Percentiles rank a stretch among this genome's conserved stretches.
Conservation (phyloP, 306 rosid species). For the Cicer pinnatifidum region DNA sequence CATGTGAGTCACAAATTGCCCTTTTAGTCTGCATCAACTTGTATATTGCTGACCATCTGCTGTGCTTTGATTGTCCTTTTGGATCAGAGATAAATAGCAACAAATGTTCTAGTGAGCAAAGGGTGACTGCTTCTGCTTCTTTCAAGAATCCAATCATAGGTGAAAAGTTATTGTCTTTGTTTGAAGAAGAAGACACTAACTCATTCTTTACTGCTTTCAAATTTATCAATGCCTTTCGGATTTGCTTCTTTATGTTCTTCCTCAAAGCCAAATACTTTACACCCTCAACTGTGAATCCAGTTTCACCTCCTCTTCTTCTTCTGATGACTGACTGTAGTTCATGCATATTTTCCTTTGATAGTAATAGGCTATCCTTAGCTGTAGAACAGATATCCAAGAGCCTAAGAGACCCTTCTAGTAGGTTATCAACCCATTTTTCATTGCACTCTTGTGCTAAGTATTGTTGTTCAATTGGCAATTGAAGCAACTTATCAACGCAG, state of each 20-base stretch:
- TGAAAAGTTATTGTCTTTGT: neutral
- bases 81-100: slow-evolving; percentile 35
- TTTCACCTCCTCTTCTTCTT: slow-evolving; percentile 29
- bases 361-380: slow-evolving; percentile 20
- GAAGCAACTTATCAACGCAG: slow-evolving; percentile 43
- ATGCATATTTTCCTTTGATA: slow-evolving; percentile 44
- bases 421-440: slow-evolving; percentile 25
- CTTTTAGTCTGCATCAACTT: slow-evolving; percentile 44
- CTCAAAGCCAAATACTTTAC: slow-evolving; percentile 41
- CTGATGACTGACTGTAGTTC: slow-evolving; percentile 46
- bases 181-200: slow-evolving; percentile 19
- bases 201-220: slow-evolving; percentile 41
- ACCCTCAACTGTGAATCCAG: slow-evolving; percentile 25
- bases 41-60: slow-evolving; percentile 47
- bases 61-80: slow-evolving; percentile 32
- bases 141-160: slow-evolving; percentile 34
- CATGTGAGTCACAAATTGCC: slow-evolving; percentile 31
- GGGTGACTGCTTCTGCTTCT: slow-evolving; percentile 38
- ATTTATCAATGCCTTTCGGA: slow-evolving; percentile 37
- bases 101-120: slow-evolving; percentile 43
- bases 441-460: slow-evolving; percentile 38
- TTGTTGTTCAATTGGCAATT: slow-evolving; percentile 39
- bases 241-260: slow-evolving; percentile 40
- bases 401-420: slow-evolving; percentile 46
- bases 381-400: slow-evolving; percentile 40